Base-by-base conservation (phyloP, 192 early-diverging fungal genomes). In the Linderina pennispora region DNA sequence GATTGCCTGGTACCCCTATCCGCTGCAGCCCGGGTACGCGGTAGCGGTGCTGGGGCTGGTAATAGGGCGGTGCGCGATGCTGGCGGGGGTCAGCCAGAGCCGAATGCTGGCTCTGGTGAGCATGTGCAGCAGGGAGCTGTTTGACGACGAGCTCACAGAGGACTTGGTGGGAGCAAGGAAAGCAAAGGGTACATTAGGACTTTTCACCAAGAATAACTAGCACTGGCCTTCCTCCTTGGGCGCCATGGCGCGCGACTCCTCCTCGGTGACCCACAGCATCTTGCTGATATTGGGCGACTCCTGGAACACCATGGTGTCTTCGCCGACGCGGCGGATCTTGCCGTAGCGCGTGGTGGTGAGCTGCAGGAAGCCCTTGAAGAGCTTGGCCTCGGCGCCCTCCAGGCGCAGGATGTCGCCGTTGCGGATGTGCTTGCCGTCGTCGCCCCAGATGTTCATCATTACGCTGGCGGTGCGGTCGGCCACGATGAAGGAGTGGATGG, bases 401-500 rank as follows among this genome's bases (percentile, higher is more conserved):
- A 85, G 74, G 4, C 77, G 63, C 15, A 83, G 44, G 22, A 86
- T 79, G 37, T 86, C 81, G 10, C 83, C 83, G 22, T 59, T 52
- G n/a, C 65, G 58, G 22, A 86, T 56, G 24, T 42, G 51, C 32
- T 58, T 54, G 15, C 75, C 77, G 21, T 65, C 59, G n/a, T 70
- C 55, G 16, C 76, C 78, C 77, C 79, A 83, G 10, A 82, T 55
- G 20, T 49, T 77, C 55, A 86, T 60, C 13, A 77, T 28, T 14
- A 86, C 79, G 48, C 72, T 74, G 17, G 59, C 83, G 4, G 81
- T 64, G 16, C 50, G 50, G 55, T 86, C 83, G 8, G 83, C 81
- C 6, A 77, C 79, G 8, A 78, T 54, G 48, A 76, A 81, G n/a
- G 65, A 77, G 31, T 80, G 62, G 43, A 83, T 71, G 6, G 66